These are phyloP conservation scores for Kodamaea hsintzibuensis DNA, from an alignment of 805 yeast species.

Conservation along the genomic window DNA sequence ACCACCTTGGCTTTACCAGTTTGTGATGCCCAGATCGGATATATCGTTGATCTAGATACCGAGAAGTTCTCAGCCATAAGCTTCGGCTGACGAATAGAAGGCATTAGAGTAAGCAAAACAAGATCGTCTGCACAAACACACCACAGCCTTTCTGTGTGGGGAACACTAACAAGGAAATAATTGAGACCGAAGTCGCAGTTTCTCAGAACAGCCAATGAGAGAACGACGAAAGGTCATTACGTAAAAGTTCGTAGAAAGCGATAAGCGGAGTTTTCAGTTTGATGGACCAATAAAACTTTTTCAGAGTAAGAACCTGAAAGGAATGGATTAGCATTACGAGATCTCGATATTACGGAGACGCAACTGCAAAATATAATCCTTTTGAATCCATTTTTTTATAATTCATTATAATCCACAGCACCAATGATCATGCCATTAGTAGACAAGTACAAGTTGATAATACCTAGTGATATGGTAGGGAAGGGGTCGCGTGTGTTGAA, in stretches of 20 bases:
- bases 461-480: slow-evolving; percentile 14
- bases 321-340: not conserved
- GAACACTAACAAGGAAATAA: too few species aligned
- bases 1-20: too few species aligned
- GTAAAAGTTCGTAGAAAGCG: not conserved
- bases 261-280: not conserved
- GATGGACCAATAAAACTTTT: not conserved
- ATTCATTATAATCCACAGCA: not conserved
- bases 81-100: too few species aligned
- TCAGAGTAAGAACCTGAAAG: not conserved
- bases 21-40: too few species aligned
- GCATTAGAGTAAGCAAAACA: too few species aligned
- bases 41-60: too few species aligned
- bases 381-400: not conserved
- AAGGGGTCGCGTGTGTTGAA: slow-evolving; percentile 26
- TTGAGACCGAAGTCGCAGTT: not conserved
- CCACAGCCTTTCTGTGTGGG: too few species aligned
- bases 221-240: not conserved
- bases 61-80: too few species aligned
- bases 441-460: slow-evolving; percentile 13
- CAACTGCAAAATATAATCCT: not conserved
- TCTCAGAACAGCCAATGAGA: not conserved
- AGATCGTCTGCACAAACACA: too few species aligned
- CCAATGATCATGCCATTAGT: slow-evolving; percentile 15
- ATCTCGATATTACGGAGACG: not conserved